Percentiles rank a stretch among this genome's conserved stretches.
Conservation (phyloP, 1,139 yeast species). For the Taphrina wiesneri region DNA sequence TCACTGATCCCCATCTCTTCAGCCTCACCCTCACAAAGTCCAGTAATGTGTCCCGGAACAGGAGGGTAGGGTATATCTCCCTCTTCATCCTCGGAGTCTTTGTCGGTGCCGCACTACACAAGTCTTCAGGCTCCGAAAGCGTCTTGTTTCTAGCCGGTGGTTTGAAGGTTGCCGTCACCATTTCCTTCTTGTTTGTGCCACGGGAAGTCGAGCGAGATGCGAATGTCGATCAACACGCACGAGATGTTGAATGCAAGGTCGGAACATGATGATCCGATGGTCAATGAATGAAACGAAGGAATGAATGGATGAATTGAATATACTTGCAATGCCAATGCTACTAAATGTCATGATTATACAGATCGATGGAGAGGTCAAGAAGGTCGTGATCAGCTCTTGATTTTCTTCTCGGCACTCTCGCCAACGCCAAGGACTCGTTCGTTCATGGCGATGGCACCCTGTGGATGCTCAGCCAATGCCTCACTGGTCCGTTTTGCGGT, state of each 20-base stretch:
- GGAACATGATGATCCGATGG: background rate
- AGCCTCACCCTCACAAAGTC: background rate
- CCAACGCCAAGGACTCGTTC: background rate
- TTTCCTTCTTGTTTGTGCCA: conserved; percentile 19
- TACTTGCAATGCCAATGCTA: conserved; percentile 6
- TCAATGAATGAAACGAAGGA: background rate
- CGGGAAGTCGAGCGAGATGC: background rate
- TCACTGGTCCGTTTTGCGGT: conserved; percentile 26
- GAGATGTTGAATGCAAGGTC: background rate
- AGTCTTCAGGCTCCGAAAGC: background rate
- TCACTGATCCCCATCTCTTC: conserved; percentile 26
- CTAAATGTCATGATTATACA: background rate
- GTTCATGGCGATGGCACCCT: conserved; percentile 16
- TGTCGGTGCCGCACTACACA: conserved; percentile 18
- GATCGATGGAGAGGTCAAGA: background rate
- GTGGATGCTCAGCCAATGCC: conserved; percentile 28
- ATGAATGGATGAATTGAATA: background rate
- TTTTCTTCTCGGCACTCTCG: conserved; percentile 8
- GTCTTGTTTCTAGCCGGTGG: conserved; percentile 23
- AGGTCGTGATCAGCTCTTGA: conserved; percentile 2
- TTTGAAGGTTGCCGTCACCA: conserved; percentile 7
- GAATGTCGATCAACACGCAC: background rate
- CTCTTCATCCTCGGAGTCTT: conserved; percentile 22
- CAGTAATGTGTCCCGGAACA: conserved; percentile 2
- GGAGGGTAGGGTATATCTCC: conserved; percentile 16